These are phyloP conservation scores for Kluyveromyces wickerhamii DNA, from an alignment of 805 yeast genomes.

Conservation along the genomic window DNA sequence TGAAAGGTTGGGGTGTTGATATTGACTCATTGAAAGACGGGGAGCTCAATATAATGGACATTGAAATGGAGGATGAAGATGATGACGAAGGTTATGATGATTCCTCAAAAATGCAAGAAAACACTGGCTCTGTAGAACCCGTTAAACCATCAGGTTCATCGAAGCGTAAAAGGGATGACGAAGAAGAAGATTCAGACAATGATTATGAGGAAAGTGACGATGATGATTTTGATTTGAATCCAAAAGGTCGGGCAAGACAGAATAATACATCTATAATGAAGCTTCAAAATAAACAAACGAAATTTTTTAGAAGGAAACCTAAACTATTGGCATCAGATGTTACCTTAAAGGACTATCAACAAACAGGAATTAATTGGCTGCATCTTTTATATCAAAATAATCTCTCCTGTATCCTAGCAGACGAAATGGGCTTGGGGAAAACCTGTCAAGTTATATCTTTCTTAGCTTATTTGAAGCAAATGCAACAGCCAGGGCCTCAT, in stretches of 20 bases:
- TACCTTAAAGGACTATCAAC: constrained; percentile 80
- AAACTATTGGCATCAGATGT: constrained; percentile 51
- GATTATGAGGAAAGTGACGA: constrained; percentile 25
- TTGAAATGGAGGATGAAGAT: constrained; percentile 28
- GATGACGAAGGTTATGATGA: constrained; percentile 16
- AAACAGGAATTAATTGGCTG: constrained; percentile 96
- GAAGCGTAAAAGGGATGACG: constrained; percentile 24
- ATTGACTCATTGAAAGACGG: constrained; percentile 50
- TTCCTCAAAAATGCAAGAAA: constrained; percentile 11
- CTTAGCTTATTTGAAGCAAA: constrained; percentile 72
- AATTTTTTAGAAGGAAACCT: constrained; percentile 68
- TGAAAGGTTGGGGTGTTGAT: constrained; percentile 83
- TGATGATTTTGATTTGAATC: constrained; percentile 15
- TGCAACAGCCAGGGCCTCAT: constrained; percentile 64
- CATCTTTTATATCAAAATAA: constrained; percentile 66
- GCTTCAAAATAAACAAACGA: constrained; percentile 13
- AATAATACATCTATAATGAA: constrained; percentile 14
- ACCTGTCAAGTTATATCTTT: constrained; percentile 95
- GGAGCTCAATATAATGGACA: constrained; percentile 23
- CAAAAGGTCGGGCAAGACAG: constrained; percentile 16
- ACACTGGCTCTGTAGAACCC: constrained; percentile 15
- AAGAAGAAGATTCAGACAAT: constrained; percentile 24
- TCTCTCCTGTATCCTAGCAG: constrained; percentile 90
- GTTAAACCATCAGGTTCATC: constrained; percentile 2
- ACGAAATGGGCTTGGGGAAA: constrained; percentile 98